Percentiles rank a stretch among this genome's conserved stretches.
These are phyloP conservation scores for Candida pseudofarinosa DNA, from an alignment of 805 yeast species.

Conservation along the genomic window DNA sequence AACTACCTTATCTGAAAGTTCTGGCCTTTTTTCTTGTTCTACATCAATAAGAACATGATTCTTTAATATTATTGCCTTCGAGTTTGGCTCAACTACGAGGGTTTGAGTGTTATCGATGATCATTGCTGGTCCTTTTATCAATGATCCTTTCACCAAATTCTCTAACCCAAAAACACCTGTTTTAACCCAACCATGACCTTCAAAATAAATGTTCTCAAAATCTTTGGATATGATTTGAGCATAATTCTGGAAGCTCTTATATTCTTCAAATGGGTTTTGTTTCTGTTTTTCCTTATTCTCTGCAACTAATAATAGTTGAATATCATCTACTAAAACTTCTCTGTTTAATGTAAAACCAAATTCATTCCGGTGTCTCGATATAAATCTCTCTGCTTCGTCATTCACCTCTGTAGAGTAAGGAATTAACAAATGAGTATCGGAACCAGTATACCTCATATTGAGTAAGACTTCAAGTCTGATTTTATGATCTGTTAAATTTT, in stretches of 20 bases:
- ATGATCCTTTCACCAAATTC: conserved; percentile 17
- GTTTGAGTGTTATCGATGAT: conserved; percentile 28
- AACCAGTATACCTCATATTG: conserved; percentile 79
- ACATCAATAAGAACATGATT: conserved; percentile 30
- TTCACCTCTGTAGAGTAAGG: conserved; percentile 22
- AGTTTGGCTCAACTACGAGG: conserved; percentile 27
- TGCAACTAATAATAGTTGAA: conserved; percentile 54
- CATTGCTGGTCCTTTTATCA: conserved; percentile 18
- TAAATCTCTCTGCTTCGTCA: conserved; percentile 20
- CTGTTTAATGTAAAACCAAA: conserved; percentile 36
- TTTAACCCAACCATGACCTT: conserved; percentile 25
- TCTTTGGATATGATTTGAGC: neutral
- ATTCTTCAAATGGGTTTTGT: conserved; percentile 50
- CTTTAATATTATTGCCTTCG: conserved; percentile 25
- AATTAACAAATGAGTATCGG: conserved; percentile 87
- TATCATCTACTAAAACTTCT: conserved; percentile 33
- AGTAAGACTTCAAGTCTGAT: conserved; percentile 60
- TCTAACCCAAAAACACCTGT: conserved; percentile 20
- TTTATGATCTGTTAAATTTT: conserved; percentile 44
- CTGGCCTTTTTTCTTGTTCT: conserved; percentile 18
- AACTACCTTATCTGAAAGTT: conserved; percentile 22
- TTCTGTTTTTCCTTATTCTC: conserved; percentile 43
- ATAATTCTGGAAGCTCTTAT: conserved; percentile 10
- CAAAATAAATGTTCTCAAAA: conserved; percentile 22
- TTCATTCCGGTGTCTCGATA: conserved; percentile 27